These are phyloP conservation scores for Triticum urartu DNA, from an alignment of 176 grass and related monocot genomes.

Conservation along the genomic window DNA sequence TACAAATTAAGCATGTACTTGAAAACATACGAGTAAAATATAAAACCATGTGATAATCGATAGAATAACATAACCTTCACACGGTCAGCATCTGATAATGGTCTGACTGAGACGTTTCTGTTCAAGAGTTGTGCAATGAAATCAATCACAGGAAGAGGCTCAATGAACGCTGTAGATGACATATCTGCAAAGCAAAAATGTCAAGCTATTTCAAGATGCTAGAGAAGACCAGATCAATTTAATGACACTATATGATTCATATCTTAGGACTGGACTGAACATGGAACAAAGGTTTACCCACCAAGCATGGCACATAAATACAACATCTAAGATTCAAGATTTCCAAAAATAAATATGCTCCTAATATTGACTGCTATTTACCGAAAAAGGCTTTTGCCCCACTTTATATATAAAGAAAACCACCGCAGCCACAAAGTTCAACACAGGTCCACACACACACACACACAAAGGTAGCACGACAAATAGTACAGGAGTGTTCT, in stretches of 20 bases:
- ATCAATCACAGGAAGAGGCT: constrained; percentile 59
- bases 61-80: constrained; percentile 53
- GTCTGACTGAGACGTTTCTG: constrained; percentile 54
- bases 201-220: constrained; percentile 11
- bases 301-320: background rate
- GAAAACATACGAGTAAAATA: background rate
- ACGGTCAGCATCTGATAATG: constrained; percentile 75
- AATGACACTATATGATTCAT: background rate
- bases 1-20: background rate
- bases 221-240: background rate
- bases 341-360: background rate
- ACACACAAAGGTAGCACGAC: no score
- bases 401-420: no score
- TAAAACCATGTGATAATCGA: background rate
- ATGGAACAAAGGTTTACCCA: background rate
- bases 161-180: constrained; percentile 72
- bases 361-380: background rate
- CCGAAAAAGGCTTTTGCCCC: no score
- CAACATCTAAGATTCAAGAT: background rate
- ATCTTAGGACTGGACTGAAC: background rate
- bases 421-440: no score
- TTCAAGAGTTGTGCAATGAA: constrained; percentile 66
- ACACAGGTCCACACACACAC: no score
- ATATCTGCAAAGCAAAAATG: constrained; percentile 45
- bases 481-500: no score